Evolutionary conservation across 83 land plant species (phyloP).

Genomic region (Diphasiastrum complanatum): DNA sequence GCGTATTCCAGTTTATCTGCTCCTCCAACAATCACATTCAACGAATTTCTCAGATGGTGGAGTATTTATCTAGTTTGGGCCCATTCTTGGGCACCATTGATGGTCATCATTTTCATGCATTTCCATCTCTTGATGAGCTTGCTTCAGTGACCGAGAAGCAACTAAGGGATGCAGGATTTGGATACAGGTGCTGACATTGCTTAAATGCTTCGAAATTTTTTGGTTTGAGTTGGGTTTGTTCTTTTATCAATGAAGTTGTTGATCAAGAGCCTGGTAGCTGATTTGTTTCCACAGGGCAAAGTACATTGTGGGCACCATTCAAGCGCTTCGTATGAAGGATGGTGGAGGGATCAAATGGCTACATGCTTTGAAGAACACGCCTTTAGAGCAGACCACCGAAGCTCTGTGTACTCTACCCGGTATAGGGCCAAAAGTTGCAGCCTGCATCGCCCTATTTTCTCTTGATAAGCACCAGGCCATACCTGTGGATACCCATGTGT

Average conservation of each 20-base stretch:
- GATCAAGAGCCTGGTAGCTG: not conserved
- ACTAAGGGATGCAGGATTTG: conserved; percentile 80
- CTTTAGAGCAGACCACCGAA: conserved; percentile 52
- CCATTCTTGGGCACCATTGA: conserved; percentile 53
- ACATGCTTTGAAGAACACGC: conserved; percentile 47
- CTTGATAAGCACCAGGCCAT: conserved; percentile 93
- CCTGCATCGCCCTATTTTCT: conserved; percentile 94
- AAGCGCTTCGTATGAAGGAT: conserved; percentile 56
- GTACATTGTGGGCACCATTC: conserved; percentile 68
- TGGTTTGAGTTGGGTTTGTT: not conserved
- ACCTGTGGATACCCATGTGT: conserved; percentile 98
- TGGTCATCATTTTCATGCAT: conserved; percentile 63
- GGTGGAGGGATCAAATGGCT: conserved; percentile 83
- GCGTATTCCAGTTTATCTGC: conserved; percentile 88
- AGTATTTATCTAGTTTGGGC: conserved; percentile 54
- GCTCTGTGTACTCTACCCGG: conserved; percentile 81
- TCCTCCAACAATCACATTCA: conserved; percentile 88
- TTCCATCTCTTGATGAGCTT: conserved; percentile 68
- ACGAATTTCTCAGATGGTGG: conserved; percentile 89
- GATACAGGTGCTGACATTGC: too few species aligned
- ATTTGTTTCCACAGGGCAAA: conserved; percentile 59
- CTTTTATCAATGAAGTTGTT: not conserved
- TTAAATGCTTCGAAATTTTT: not conserved
- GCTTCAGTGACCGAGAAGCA: conserved; percentile 46
- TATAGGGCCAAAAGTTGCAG: conserved; percentile 94